These are phyloP conservation scores for Neopestalotiopsis rosae DNA, from an alignment of 2,329 filamentous ascomycete genomes.

Conservation along the genomic window DNA sequence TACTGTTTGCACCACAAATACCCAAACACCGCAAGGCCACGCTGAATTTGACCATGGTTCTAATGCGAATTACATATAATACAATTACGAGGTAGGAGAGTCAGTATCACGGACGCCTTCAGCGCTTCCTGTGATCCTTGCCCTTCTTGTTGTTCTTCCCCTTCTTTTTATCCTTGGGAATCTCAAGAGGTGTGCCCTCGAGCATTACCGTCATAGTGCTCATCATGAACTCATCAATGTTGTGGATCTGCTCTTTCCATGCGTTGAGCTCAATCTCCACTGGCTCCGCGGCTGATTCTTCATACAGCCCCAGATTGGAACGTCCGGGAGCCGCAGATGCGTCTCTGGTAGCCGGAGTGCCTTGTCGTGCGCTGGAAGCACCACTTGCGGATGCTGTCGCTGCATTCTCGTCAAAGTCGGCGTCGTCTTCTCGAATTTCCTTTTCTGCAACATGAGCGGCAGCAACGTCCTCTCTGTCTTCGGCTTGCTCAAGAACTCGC, in stretches of 20 bases:
- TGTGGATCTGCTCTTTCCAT: slow-evolving; percentile 61
- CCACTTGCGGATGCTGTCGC: slow-evolving; percentile 49
- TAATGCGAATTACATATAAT: slow-evolving; percentile 5
- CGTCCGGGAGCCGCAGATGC: slow-evolving; percentile 40
- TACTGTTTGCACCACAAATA: too few relatives aligned
- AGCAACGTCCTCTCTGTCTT: slow-evolving; percentile 89
- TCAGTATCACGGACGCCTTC: slow-evolving; percentile 19
- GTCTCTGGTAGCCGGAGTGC: slow-evolving; percentile 50
- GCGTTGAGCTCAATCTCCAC: slow-evolving; percentile 61
- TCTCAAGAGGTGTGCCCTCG: slow-evolving; percentile 63
- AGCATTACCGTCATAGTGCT: slow-evolving; percentile 68
- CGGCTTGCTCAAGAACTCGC: slow-evolving; percentile 79
- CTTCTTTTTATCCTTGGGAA: slow-evolving; percentile 70
- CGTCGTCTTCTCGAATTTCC: slow-evolving; percentile 85
- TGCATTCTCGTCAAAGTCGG: slow-evolving; percentile 77
- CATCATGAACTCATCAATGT: slow-evolving; percentile 79
- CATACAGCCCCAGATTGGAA: slow-evolving; percentile 44
- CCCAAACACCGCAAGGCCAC: neutral
- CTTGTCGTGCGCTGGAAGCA: slow-evolving; percentile 55
- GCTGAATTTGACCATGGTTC: neutral
- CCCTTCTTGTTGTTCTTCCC: slow-evolving; percentile 60
- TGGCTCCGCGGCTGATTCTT: slow-evolving; percentile 40
- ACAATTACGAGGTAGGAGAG: neutral
- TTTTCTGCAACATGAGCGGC: slow-evolving; percentile 88
- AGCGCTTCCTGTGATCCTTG: slow-evolving; percentile 61